A percentile compares a stretch with the other conserved stretches of the same genome.
Conservation (phyloP, 352 stramenopile genomes). For the Globisporangium parvum region DNA sequence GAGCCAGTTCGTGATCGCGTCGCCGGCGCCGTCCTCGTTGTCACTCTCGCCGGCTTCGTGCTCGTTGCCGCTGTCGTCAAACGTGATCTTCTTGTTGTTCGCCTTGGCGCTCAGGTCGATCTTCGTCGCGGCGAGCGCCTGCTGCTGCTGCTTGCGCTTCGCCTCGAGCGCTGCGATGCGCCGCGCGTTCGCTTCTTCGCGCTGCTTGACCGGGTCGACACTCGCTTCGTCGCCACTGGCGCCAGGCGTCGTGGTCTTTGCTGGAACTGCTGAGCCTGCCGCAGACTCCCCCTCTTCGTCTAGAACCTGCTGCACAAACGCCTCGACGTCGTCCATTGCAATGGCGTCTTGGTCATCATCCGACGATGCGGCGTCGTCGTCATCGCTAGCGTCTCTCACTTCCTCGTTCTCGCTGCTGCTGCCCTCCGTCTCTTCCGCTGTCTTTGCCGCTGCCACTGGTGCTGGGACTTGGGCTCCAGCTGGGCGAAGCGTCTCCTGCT, state of each 20-base stretch:
- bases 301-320: constrained; percentile 34
- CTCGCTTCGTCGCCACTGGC: constrained; percentile 2
- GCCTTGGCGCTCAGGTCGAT: constrained; percentile 14
- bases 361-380: not conserved
- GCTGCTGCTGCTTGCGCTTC: constrained; percentile 23
- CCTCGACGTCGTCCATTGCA: constrained; percentile 26
- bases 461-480: not conserved
- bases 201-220: constrained; percentile 8
- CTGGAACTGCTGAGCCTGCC: not conserved
- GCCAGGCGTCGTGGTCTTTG: too few relatives aligned
- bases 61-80: constrained; percentile 63
- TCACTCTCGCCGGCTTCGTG: constrained; percentile 15
- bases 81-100: constrained; percentile 69
- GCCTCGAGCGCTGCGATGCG: constrained; percentile 53
- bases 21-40: not conserved
- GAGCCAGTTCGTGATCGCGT: constrained; percentile 11
- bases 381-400: not conserved
- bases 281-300: constrained; percentile 5
- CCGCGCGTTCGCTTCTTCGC: constrained; percentile 31
- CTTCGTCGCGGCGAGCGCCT: constrained; percentile 14
- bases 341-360: not conserved
- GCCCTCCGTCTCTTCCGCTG: not conserved
- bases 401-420: constrained; percentile 5
- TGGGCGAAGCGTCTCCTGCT: not conserved
- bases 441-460: not conserved